A percentile compares a stretch with the other conserved stretches of the same genome.
These are phyloP conservation scores for Botrytis cinerea DNA, from an alignment of 2,329 filamentous ascomycete species.

Conservation along the genomic window DNA sequence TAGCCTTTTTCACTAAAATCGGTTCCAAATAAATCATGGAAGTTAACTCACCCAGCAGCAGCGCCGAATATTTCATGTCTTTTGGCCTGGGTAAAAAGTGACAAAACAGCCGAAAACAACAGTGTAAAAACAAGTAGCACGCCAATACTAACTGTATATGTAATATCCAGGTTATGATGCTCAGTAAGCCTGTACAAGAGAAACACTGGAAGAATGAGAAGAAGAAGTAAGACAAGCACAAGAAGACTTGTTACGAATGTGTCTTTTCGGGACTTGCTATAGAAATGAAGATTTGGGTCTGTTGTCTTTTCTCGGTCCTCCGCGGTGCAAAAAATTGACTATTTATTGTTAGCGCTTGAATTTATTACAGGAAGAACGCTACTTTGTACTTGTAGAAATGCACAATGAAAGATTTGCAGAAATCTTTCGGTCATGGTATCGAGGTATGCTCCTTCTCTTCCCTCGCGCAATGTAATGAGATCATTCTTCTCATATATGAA, in stretches of 20 bases:
- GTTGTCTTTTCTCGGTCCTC: constrained; percentile 11
- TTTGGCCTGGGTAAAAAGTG: constrained; percentile 35
- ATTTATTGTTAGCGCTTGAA: not conserved
- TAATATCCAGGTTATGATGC: constrained; percentile 16
- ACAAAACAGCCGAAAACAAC: constrained; percentile 31
- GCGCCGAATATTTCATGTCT: constrained; percentile 37
- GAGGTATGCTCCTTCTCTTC: constrained; percentile 46
- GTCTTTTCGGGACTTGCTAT: constrained; percentile 26
- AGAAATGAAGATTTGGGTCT: constrained; percentile 7
- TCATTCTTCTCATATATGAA: constrained; percentile 46
- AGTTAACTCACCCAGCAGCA: constrained; percentile 34
- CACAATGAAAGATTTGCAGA: constrained; percentile 29
- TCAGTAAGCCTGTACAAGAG: constrained; percentile 26
- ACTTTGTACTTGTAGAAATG: constrained; percentile 10
- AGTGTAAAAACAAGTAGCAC: constrained; percentile 33
- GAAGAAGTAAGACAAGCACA: constrained; percentile 9
- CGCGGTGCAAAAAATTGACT: constrained; percentile 28
- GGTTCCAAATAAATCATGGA: not conserved
- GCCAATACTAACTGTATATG: constrained; percentile 28
- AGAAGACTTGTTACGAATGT: constrained; percentile 11
- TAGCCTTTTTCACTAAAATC: not conserved
- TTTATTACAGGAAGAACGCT: too few relatives aligned
- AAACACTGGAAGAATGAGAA: constrained; percentile 29
- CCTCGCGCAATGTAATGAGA: constrained; percentile 44
- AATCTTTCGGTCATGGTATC: constrained; percentile 42